Evolutionary conservation across 1,284 basidiomycete species (phyloP).

Genomic region (Ganoderma boninense): DNA sequence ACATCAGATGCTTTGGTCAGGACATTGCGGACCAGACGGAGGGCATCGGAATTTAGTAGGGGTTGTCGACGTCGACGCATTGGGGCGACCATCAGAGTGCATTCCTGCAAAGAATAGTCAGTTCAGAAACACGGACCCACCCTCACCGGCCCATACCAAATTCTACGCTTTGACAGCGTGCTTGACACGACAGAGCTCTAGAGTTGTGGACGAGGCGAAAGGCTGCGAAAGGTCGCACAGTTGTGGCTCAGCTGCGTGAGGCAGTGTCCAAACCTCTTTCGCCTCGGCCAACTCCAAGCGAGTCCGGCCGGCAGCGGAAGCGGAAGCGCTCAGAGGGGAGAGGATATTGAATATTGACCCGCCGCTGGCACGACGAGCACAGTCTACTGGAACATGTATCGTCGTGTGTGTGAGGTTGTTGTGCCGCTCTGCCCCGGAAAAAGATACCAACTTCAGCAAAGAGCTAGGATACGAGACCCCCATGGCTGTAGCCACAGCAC

Average conservation of each 20-base stretch:
- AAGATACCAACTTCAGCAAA: neutral
- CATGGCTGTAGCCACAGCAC: neutral
- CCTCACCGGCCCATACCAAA: too few relatives aligned
- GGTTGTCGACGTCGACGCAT: neutral
- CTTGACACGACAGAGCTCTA: too few relatives aligned
- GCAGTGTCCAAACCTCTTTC: too few relatives aligned
- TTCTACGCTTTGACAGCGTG: too few relatives aligned
- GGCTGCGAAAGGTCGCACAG: too few relatives aligned
- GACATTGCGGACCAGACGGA: neutral
- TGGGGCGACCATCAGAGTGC: neutral
- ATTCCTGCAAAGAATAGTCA: neutral
- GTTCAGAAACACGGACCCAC: too few relatives aligned
- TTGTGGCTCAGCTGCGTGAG: too few relatives aligned
- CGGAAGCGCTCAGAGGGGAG: too few relatives aligned
- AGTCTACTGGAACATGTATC: neutral
- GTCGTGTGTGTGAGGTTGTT: neutral
- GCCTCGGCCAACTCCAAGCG: neutral
- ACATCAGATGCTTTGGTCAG: slow-evolving; percentile 1
- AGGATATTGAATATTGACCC: too few relatives aligned
- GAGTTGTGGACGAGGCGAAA: too few relatives aligned
- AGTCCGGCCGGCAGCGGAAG: too few relatives aligned
- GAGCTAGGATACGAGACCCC: neutral
- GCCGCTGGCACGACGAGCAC: neutral
- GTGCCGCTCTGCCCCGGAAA: neutral
- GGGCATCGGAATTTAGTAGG: neutral